Conservation (phyloP, 495 filamentous ascomycete species). For the Podospora anserina region DNA sequence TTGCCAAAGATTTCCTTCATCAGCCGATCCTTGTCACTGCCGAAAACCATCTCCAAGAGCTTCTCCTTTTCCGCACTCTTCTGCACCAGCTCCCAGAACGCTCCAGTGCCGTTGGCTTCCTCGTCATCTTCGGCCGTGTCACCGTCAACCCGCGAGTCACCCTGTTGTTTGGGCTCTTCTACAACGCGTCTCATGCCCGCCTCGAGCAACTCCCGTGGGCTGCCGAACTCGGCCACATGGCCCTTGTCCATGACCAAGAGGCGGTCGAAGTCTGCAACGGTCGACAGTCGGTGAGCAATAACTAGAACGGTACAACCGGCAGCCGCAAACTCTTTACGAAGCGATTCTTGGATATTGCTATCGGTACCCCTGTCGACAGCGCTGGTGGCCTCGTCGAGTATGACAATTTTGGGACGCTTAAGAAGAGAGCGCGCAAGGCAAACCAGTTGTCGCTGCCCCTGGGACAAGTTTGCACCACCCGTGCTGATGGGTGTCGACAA, state of each 20-base stretch:
- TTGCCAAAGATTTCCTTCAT: background rate
- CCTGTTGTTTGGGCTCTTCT: background rate
- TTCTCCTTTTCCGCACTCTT: conserved; percentile 31
- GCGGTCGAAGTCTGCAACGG: conserved; percentile 67
- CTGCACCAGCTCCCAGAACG: conserved; percentile 30
- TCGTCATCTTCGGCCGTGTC: background rate
- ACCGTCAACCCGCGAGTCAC: background rate
- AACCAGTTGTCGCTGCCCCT: conserved; percentile 63
- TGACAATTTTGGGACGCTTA: conserved; percentile 70
- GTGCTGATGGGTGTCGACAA: conserved; percentile 28
- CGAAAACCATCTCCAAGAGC: conserved; percentile 26
- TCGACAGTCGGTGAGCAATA: conserved; percentile 68
- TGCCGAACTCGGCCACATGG: conserved; percentile 55
- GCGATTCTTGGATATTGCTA: conserved; percentile 63
- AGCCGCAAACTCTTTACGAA: conserved; percentile 66
- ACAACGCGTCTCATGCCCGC: conserved; percentile 14
- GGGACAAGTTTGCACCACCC: conserved; percentile 51
- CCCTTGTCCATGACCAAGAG: conserved; percentile 65
- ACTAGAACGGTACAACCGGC: conserved; percentile 72
- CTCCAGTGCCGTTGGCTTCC: conserved; percentile 21
- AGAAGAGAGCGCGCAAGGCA: conserved; percentile 70
- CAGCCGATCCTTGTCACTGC: conserved; percentile 13
- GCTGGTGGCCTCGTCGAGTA: conserved; percentile 83
- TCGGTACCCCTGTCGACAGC: conserved; percentile 75
- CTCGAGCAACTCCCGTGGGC: conserved; percentile 24